Evolutionary conservation across 257 asterid genomes (phyloP).

Genomic region (Solanum bulbocastanum): DNA sequence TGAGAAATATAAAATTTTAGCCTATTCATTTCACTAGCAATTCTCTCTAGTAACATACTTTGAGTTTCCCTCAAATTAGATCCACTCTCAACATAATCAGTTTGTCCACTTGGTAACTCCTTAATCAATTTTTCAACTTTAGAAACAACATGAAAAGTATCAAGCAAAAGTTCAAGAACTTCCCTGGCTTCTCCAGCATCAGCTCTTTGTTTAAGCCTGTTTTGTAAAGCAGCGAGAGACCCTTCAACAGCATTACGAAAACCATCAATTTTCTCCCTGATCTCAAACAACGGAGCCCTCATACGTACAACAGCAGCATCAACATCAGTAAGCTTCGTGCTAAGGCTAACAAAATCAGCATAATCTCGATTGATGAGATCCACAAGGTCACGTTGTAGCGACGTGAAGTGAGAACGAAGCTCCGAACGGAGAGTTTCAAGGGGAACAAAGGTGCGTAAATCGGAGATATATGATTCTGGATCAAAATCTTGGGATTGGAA

Average conservation of each 20-base stretch:
- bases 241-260: constrained; percentile 63
- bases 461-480: constrained; percentile 73
- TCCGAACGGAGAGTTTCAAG: constrained; percentile 82
- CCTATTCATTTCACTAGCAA: constrained; percentile 96
- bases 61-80: constrained; percentile 80
- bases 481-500: constrained; percentile 74
- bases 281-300: constrained; percentile 90
- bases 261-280: constrained; percentile 68
- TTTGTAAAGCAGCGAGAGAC: constrained; percentile 58
- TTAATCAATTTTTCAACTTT: constrained; percentile 90
- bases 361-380: constrained; percentile 91
- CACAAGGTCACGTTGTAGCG: constrained; percentile 71
- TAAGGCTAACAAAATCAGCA: constrained; percentile 84
- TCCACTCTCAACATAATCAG: constrained; percentile 69
- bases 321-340: constrained; percentile 86
- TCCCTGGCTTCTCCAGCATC: constrained; percentile 84
- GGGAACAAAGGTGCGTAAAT: constrained; percentile 96
- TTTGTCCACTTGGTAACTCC: constrained; percentile 76
- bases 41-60: constrained; percentile 93
- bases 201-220: constrained; percentile 74
- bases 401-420: constrained; percentile 62
- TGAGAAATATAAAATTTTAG: constrained; percentile 79
- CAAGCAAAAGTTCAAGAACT: constrained; percentile 80
- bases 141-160: constrained; percentile 88
- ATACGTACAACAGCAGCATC: constrained; percentile 89